phyloP scores from a whole-genome alignment of 371 early-diverging fungal genomes.

The Smittium culicis region DNA sequence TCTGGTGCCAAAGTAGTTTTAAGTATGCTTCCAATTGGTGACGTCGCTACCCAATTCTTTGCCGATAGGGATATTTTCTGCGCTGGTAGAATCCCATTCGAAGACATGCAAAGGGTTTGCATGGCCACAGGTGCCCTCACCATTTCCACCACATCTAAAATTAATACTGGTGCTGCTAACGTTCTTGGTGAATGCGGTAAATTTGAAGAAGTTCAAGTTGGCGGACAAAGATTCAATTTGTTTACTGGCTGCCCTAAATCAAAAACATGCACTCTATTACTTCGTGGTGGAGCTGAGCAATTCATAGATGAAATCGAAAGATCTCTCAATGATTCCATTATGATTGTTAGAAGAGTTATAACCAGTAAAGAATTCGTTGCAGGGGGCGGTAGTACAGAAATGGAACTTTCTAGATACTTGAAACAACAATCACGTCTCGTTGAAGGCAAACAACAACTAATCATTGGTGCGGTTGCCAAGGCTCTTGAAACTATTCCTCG shows the following conservation, averaged over 20 bases:
- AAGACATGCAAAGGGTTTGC: constrained; percentile 87
- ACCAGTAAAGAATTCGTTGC: constrained; percentile 91
- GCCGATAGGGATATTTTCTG: constrained; percentile 99
- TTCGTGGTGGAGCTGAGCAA: constrained; percentile 98
- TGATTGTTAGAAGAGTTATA: constrained; percentile 94
- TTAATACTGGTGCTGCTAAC: constrained; percentile 39
- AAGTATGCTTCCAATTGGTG: constrained; percentile 97
- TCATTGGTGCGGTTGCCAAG: constrained; percentile 92
- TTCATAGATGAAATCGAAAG: constrained; percentile 99
- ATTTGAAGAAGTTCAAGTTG: constrained; percentile 98
- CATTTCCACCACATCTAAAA: constrained; percentile 82
- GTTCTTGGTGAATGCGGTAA: constrained; percentile 80
- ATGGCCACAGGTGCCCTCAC: constrained; percentile 91
- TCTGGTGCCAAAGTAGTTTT: constrained; percentile 99
- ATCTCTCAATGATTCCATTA: constrained; percentile 97
- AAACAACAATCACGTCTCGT: constrained; percentile 82
- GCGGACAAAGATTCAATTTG: constrained; percentile 95
- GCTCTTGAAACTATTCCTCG: constrained; percentile 98
- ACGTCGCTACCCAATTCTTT: constrained; percentile 99
- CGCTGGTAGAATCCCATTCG: constrained; percentile 94
- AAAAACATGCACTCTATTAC: constrained; percentile 90
- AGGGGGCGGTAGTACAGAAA: constrained; percentile 98
- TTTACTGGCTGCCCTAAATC: constrained; percentile 83
- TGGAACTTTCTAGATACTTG: constrained; percentile 92
- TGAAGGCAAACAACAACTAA: constrained; percentile 92